phyloP scores from a whole-genome alignment of 371 early-diverging fungal species.

The Fennellomyces sp. region DNA sequence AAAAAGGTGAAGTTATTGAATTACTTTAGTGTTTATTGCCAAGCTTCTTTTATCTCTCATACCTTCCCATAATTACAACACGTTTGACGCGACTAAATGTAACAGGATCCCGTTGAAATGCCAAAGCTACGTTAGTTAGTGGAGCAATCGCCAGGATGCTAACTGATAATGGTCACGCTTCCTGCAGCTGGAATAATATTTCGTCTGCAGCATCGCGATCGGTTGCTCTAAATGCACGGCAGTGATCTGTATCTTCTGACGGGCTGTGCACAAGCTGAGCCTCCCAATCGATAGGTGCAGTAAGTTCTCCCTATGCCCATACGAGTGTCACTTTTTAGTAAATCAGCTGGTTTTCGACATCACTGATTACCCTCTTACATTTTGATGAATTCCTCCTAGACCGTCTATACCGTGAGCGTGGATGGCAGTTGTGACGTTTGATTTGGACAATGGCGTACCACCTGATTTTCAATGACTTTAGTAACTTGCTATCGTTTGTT shows the following conservation, averaged over 20 bases:
- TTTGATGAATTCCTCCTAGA: conserved; percentile 42
- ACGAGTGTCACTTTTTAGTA: conserved; percentile 28
- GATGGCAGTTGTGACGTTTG: conserved; percentile 26
- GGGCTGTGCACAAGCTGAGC: no score
- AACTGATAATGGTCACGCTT: no score
- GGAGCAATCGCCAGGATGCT: no score
- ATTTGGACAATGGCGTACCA: conserved; percentile 33
- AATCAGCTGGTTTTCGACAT: no score
- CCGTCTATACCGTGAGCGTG: conserved; percentile 58
- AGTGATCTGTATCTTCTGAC: no score
- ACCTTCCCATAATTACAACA: conserved; percentile 57
- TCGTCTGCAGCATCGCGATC: conserved; percentile 45
- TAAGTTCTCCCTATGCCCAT: conserved; percentile 36
- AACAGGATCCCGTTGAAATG: conserved; percentile 45
- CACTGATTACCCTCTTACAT: no score
- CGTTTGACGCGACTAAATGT: conserved; percentile 50
- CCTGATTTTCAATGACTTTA: no score
- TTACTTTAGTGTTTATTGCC: no score
- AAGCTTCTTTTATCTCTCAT: not conserved
- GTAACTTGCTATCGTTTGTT: no score
- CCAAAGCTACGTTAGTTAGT: conserved; percentile 57
- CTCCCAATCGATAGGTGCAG: no score
- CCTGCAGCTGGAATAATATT: conserved; percentile 43
- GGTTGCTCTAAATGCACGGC: conserved; percentile 34
- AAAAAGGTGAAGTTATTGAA: not conserved